Evolutionary conservation across 768 basidiomycete species (phyloP).

Genomic region (Suillus placidus): DNA sequence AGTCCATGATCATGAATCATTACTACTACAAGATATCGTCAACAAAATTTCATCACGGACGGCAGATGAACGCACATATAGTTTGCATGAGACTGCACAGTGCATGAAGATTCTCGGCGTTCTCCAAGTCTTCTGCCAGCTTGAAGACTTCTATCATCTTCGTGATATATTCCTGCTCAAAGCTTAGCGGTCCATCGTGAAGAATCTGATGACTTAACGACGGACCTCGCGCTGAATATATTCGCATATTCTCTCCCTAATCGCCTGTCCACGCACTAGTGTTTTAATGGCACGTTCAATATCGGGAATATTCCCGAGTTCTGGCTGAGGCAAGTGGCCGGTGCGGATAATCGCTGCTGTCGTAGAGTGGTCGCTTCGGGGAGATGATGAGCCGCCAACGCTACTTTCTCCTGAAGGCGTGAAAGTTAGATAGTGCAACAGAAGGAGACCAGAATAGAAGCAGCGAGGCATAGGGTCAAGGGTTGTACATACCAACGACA

Average conservation of each 20-base stretch:
- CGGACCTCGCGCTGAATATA: constrained; percentile 84
- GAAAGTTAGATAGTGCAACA: constrained; percentile 20
- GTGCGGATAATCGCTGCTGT: constrained; percentile 68
- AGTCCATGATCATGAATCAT: constrained; percentile 93
- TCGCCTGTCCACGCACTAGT: constrained; percentile 66
- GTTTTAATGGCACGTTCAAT: constrained; percentile 80
- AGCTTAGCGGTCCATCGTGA: constrained; percentile 15
- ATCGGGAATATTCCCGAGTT: constrained; percentile 74
- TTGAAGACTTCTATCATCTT: constrained; percentile 81
- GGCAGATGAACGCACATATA: constrained; percentile 63
- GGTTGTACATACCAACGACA: constrained; percentile 52
- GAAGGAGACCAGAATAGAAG: constrained; percentile 13
- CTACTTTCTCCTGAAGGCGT: constrained; percentile 46
- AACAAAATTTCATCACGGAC: constrained; percentile 1
- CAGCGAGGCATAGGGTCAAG: constrained; percentile 19
- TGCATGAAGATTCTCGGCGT: constrained; percentile 85
- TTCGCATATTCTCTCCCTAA: constrained; percentile 87
- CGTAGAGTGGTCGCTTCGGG: constrained; percentile 61
- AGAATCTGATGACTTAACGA: constrained; percentile 8
- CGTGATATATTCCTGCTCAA: constrained; percentile 80
- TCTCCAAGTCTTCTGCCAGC: constrained; percentile 92
- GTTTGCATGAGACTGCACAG: constrained; percentile 93
- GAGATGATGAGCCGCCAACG: constrained; percentile 61
- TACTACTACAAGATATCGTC: constrained; percentile 62
- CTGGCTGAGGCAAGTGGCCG: constrained; percentile 75